Evolutionary conservation across 805 yeast species (phyloP), one percentile per base, ranked within the genome.

Genomic region (Suhomyces sp.): DNA sequence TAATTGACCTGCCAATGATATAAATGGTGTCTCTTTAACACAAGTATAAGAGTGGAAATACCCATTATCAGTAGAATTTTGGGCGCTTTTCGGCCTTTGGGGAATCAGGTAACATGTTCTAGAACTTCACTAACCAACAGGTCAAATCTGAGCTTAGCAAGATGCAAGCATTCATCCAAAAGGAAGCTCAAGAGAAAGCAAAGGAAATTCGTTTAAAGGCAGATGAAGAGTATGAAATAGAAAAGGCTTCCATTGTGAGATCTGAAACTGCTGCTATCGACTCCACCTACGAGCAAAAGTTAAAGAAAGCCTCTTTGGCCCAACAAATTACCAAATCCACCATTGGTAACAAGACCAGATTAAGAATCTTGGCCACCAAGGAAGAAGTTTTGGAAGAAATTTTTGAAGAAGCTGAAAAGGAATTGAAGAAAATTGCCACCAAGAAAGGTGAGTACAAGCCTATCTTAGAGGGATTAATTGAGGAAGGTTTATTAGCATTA

Each of bases 151-250:
- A 93, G 73, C 85, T 93, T 65, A 81, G 82, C 63, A 93, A 93
- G 74, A 93, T 93, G 97, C 95, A 91, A 62, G 90, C 95, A 59
- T 93, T 93, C 81, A 93, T 93, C 77, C 87, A 84, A 70, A 93
- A 91, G 77, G 99, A 93, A 71, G 99, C 99, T 25, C 95, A 90
- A 56, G 99, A 93, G 65, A 93, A 93, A 71, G 96, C 98, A 49
- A 87, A 86, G 63, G 99, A 93, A 67, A 88, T 93, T 58, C 81
- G 76, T 60, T 74, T 93, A 54, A 95, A 93, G 72, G 96, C 98
- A 28, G 96, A 95, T 61, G 98, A 93, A 66, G 99, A 93, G 70
- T 93, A 91, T 61, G 98, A 93, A 66, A 90, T 93, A 54, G 98
- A 93, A 63, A 93, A 93, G 74, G 91, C 96, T 15, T 80, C 88